These are phyloP conservation scores for Neurospora pannonica DNA, from an alignment of 495 filamentous ascomycete genomes.

Conservation along the genomic window DNA sequence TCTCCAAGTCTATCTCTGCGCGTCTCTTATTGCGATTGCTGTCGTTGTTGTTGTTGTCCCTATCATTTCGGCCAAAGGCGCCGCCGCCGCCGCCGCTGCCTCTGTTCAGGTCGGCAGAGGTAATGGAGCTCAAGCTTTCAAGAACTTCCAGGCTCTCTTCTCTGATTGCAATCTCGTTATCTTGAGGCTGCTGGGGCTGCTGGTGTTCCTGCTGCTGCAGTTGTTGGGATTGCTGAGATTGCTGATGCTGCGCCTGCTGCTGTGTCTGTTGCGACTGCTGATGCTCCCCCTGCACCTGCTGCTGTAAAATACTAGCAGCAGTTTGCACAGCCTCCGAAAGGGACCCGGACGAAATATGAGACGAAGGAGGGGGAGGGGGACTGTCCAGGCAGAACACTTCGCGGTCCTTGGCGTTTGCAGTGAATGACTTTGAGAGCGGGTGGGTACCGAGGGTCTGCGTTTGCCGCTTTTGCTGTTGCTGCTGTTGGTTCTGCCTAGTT, in stretches of 20 bases:
- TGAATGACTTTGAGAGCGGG: background rate
- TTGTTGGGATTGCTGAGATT: background rate
- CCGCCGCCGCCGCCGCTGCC: background rate
- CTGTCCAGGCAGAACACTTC: background rate
- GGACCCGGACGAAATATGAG: background rate
- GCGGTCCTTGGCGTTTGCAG: background rate
- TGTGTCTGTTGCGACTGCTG: background rate
- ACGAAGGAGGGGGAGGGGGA: background rate
- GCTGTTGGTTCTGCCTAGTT: background rate
- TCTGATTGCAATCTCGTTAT: background rate
- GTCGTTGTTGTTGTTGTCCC: background rate
- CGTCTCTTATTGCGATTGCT: background rate
- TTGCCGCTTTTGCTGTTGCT: background rate
- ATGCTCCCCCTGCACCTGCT: background rate
- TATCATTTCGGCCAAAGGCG: background rate
- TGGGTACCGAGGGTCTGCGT: background rate
- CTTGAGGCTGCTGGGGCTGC: background rate
- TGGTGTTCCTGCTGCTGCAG: background rate
- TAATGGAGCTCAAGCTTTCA: background rate
- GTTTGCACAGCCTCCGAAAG: background rate
- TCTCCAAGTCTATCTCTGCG: background rate
- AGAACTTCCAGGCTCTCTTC: background rate
- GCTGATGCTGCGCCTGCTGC: background rate
- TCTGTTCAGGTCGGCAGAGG: background rate
- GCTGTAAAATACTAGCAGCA: background rate